phyloP scores from a whole-genome alignment of 257 asterid species.

The Cynanchum wilfordii region DNA sequence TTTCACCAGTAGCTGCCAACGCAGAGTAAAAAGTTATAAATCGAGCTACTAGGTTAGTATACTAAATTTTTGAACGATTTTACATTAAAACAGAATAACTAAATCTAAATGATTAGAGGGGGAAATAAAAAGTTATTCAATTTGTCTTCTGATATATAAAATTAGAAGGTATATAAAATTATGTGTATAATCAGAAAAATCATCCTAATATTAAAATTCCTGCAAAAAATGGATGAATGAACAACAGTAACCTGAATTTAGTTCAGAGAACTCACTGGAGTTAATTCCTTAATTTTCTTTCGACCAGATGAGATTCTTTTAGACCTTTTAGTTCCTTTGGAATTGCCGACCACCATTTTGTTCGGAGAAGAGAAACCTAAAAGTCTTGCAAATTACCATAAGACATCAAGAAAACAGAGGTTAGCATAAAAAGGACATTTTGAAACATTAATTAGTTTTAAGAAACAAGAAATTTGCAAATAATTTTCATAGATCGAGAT shows the following conservation, averaged over 20 bases:
- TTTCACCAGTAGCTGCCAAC: background rate
- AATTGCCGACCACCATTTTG: slow-evolving; percentile 4
- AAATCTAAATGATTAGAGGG: background rate
- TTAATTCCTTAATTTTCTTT: background rate
- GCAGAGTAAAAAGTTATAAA: background rate
- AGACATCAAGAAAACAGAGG: background rate
- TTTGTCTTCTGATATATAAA: background rate
- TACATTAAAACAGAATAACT: too few species aligned
- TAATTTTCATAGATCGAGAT: background rate
- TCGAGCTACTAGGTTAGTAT: background rate
- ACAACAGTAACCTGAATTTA: too few species aligned
- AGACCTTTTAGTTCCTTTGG: background rate
- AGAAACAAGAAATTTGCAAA: background rate
- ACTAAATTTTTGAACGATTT: background rate
- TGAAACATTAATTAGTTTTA: too few species aligned
- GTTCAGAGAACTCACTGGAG: background rate
- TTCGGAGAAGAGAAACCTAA: background rate
- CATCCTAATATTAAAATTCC: background rate
- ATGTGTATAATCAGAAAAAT: background rate
- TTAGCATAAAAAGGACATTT: background rate
- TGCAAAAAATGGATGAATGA: background rate
- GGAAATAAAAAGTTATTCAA: too few species aligned
- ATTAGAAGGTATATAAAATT: too few species aligned
- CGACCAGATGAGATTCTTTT: background rate
- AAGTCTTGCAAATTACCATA: background rate